Evolutionary conservation across 1,139 yeast genomes (phyloP).

Genomic region (Debaryomyces subglobosus): DNA sequence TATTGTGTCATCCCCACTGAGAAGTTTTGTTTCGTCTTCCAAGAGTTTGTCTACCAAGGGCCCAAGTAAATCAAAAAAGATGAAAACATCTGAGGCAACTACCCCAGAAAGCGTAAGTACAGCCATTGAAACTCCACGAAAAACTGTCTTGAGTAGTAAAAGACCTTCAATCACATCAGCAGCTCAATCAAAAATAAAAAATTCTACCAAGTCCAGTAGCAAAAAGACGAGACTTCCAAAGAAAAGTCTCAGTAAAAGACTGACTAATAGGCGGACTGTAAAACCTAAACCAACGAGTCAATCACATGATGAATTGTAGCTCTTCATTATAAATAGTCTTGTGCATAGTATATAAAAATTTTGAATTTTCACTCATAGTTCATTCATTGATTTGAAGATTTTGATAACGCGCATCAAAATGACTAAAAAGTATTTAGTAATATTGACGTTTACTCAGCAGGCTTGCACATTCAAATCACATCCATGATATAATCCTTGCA

Average conservation of each 20-base stretch:
- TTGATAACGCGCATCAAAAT: conserved; percentile 5
- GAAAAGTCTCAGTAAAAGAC: conserved; percentile 1
- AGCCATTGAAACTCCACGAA: not conserved
- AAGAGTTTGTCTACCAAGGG: not conserved
- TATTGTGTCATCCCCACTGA: not conserved
- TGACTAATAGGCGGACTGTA: not conserved
- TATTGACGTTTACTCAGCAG: not conserved
- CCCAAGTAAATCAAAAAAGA: not conserved
- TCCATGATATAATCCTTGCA: not conserved
- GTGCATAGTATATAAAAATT: not conserved
- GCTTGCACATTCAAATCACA: not conserved
- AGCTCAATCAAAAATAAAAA: not conserved
- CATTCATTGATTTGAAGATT: not conserved
- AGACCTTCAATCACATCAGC: not conserved
- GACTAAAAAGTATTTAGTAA: not conserved
- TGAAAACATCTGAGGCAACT: not conserved
- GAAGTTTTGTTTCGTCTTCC: not conserved
- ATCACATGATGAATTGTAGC: conserved; percentile 9
- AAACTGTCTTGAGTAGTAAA: not conserved
- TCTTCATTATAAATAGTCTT: conserved; percentile 1
- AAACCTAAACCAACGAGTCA: conserved; percentile 1
- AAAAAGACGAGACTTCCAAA: not conserved
- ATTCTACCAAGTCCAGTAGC: not conserved
- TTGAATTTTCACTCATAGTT: not conserved
- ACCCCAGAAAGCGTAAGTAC: not conserved